Evolutionary conservation across 2,329 filamentous ascomycete genomes (phyloP).

Genomic region (Cladophialophora chaetospira): DNA sequence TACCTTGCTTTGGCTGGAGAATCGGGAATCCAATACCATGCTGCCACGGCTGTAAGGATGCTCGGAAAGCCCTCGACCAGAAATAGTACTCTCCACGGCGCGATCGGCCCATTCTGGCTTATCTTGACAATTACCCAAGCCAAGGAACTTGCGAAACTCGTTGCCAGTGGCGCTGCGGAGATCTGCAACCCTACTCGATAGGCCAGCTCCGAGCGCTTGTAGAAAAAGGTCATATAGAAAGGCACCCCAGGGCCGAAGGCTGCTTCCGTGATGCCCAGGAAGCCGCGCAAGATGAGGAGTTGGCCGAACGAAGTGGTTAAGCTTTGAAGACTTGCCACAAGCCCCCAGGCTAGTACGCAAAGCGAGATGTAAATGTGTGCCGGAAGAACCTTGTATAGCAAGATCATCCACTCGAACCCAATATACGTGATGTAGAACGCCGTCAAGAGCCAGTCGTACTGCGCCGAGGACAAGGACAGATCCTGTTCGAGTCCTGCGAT

Average conservation of each 20-base stretch:
- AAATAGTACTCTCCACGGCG: slow-evolving; percentile 83
- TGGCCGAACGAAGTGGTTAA: slow-evolving; percentile 60
- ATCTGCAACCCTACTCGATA: slow-evolving; percentile 85
- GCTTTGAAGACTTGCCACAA: slow-evolving; percentile 63
- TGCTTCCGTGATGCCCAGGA: slow-evolving; percentile 61
- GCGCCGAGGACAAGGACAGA: slow-evolving; percentile 54
- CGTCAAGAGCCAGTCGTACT: slow-evolving; percentile 64
- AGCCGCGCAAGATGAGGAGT: slow-evolving; percentile 41
- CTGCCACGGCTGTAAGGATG: slow-evolving; percentile 70
- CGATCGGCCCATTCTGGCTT: slow-evolving; percentile 66
- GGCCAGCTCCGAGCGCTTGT: slow-evolving; percentile 70
- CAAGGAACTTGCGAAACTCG: slow-evolving; percentile 72
- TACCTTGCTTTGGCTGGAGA: slow-evolving; percentile 67
- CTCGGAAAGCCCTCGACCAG: slow-evolving; percentile 84
- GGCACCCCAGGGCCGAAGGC: slow-evolving; percentile 66
- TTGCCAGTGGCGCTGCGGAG: slow-evolving; percentile 66
- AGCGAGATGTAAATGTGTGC: slow-evolving; percentile 62
- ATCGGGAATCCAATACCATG: slow-evolving; percentile 77
- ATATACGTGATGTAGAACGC: slow-evolving; percentile 68
- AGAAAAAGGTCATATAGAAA: slow-evolving; percentile 67
- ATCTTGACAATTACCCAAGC: slow-evolving; percentile 75
- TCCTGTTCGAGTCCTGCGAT: slow-evolving; percentile 61
- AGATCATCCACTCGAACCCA: slow-evolving; percentile 66
- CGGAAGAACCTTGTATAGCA: slow-evolving; percentile 62
- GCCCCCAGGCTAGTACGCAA: slow-evolving; percentile 75